phyloP scores from a whole-genome alignment of 177 flowering plant genomes.

The Tripterygium wilfordii region DNA sequence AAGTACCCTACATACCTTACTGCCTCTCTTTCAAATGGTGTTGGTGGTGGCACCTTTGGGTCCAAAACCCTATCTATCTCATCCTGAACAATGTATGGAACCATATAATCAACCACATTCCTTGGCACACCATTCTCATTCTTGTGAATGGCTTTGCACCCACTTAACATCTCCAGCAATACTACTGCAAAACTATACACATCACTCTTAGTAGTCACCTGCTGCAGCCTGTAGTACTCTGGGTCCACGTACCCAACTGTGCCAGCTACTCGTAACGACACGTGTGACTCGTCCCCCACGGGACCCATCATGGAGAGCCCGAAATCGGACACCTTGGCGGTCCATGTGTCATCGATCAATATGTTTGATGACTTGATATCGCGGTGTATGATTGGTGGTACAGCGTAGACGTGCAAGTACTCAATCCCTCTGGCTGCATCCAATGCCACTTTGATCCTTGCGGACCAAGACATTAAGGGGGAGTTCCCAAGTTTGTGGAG shows the following conservation, averaged over 20 bases:
- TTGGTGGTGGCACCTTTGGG: conserved; percentile 56
- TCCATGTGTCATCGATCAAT: conserved; percentile 54
- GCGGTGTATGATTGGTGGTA: conserved; percentile 70
- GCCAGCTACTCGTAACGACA: conserved; percentile 71
- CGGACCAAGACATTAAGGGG: conserved; percentile 48
- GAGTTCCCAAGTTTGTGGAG: conserved; percentile 46
- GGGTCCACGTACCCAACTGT: conserved; percentile 91
- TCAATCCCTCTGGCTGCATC: conserved; percentile 80
- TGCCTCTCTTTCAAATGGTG: conserved; percentile 84
- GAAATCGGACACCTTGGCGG: conserved; percentile 80
- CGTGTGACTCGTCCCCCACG: conserved; percentile 32
- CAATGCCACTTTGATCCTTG: conserved; percentile 49
- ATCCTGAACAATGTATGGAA: conserved; percentile 54
- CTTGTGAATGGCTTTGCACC: conserved; percentile 62
- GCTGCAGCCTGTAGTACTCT: conserved; percentile 71
- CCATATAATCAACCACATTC: conserved; percentile 61
- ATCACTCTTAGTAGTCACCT: conserved; percentile 66
- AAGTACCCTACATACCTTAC: conserved; percentile 58
- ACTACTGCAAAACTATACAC: conserved; percentile 86
- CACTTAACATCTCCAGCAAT: conserved; percentile 61
- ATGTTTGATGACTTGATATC: conserved; percentile 91
- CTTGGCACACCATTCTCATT: conserved; percentile 48
- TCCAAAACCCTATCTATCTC: conserved; percentile 63
- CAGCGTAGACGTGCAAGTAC: conserved; percentile 68
- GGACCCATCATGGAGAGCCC: conserved; percentile 85